A percentile compares a stretch with the other conserved stretches of the same genome.
These are phyloP conservation scores for Colletotrichum paranaense DNA, from an alignment of 2,329 filamentous ascomycete species.

Conservation along the genomic window DNA sequence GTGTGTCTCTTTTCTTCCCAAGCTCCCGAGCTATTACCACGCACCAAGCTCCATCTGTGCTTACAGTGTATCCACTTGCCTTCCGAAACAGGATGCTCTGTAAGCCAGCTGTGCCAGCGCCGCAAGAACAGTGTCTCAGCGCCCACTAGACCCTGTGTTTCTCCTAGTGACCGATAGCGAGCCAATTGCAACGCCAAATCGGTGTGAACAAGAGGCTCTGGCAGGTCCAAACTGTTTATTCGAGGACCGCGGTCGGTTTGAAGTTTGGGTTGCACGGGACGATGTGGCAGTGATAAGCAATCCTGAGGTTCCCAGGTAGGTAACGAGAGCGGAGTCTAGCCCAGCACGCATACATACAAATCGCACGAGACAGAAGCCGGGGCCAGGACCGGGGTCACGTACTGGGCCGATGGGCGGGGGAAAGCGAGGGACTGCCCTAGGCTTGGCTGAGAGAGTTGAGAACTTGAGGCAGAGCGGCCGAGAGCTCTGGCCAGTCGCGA, in stretches of 20 bases:
- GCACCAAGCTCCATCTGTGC: slow-evolving; percentile 10
- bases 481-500: slow-evolving; percentile 32
- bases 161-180: background rate
- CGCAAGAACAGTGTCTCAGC: slow-evolving; percentile 23
- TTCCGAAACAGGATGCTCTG: slow-evolving; percentile 26
- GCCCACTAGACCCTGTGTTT: background rate
- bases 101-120: background rate
- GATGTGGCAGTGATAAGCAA: slow-evolving; percentile 30
- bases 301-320: slow-evolving; percentile 2
- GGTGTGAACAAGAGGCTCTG: background rate
- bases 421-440: slow-evolving; percentile 28
- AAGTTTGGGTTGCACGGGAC: slow-evolving; percentile 12
- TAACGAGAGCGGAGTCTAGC: slow-evolving; percentile 1
- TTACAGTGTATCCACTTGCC: slow-evolving; percentile 12
- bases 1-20: background rate
- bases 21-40: background rate
- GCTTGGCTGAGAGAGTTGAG: slow-evolving; percentile 24
- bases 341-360: slow-evolving; percentile 28
- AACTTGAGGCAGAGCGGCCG: slow-evolving; percentile 25
- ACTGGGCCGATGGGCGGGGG: slow-evolving; percentile 27
- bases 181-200: slow-evolving; percentile 9
- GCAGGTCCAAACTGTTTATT: slow-evolving; percentile 15
- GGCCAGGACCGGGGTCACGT: slow-evolving; percentile 12
- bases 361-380: slow-evolving; percentile 11
- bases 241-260: background rate